Percentiles rank a stretch among this genome's conserved stretches.
phyloP scores from a whole-genome alignment of 306 rosid genomes.

The Arachis hypogaea region DNA sequence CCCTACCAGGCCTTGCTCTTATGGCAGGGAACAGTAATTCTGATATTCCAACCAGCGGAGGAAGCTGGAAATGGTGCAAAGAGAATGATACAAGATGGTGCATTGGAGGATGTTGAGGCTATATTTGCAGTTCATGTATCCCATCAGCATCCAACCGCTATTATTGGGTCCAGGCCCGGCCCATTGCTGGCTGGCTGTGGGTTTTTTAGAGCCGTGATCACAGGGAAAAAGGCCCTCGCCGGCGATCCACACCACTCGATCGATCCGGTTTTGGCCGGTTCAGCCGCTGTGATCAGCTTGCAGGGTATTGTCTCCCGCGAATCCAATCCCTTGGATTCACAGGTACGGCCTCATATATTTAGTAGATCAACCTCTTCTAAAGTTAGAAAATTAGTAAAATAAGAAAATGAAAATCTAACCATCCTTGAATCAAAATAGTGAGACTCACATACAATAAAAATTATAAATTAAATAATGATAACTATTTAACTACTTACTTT shows the following conservation, averaged over 20 bases:
- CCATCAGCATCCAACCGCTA: conserved; percentile 75
- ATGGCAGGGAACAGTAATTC: conserved; percentile 80
- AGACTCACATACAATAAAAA: too few relatives aligned
- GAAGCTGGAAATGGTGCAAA: conserved; percentile 99
- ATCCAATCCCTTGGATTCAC: conserved; percentile 90
- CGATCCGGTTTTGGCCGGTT: conserved; percentile 83
- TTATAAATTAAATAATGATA: too few relatives aligned
- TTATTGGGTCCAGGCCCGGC: conserved; percentile 88
- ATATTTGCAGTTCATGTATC: conserved; percentile 94
- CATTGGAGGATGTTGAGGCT: conserved; percentile 82
- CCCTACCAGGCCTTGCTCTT: not conserved
- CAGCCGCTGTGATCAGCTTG: conserved; percentile 84
- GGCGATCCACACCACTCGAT: conserved; percentile 58
- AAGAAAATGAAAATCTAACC: too few relatives aligned
- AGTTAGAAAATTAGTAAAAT: too few relatives aligned
- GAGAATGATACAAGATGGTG: conserved; percentile 88
- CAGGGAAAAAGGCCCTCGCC: conserved; percentile 54
- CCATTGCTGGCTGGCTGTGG: conserved; percentile 95
- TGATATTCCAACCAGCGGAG: conserved; percentile 96
- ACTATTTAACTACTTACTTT: too few relatives aligned
- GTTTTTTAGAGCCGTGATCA: conserved; percentile 78
- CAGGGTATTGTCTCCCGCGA: conserved; percentile 97
- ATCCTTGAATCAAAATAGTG: too few relatives aligned
- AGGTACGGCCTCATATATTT: conserved; percentile 44
- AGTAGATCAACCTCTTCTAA: too few relatives aligned